These are phyloP conservation scores for Botryotinia narcissicola DNA, from an alignment of 2,329 filamentous ascomycete species.

Conservation along the genomic window DNA sequence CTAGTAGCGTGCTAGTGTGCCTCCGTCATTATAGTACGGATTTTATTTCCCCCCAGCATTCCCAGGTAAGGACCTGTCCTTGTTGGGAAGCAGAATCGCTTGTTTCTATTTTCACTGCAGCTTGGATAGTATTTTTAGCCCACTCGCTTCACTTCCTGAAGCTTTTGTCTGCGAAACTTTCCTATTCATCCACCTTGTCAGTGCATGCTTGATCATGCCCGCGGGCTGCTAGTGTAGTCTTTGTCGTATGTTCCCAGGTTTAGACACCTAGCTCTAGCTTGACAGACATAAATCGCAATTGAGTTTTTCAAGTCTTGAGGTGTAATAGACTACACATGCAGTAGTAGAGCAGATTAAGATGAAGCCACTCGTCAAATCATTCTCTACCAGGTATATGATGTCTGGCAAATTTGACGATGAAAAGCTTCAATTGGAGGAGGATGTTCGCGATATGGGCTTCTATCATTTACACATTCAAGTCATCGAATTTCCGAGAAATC, in stretches of 20 bases:
- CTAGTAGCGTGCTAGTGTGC: background rate
- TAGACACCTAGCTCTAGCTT: background rate
- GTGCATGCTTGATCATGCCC: background rate
- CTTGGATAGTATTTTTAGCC: background rate
- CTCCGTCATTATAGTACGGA: background rate
- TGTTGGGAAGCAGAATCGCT: background rate
- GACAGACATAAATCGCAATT: background rate
- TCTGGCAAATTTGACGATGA: background rate
- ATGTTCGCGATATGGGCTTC: background rate
- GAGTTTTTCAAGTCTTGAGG: background rate
- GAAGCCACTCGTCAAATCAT: background rate
- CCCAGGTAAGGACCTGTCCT: background rate
- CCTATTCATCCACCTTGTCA: background rate
- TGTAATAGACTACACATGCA: background rate
- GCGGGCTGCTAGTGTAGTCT: background rate
- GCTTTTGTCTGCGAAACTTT: background rate
- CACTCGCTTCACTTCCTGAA: background rate
- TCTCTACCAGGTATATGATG: background rate
- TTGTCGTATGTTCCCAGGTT: background rate
- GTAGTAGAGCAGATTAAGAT: background rate
- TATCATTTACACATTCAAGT: background rate
- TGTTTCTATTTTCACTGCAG: background rate
- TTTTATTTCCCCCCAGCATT: background rate
- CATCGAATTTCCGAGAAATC: background rate
- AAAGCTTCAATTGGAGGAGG: background rate